Percentiles rank a stretch among this genome's conserved stretches.
Evolutionary conservation across 192 early-diverging fungal genomes (phyloP).

Genomic region (Coemansia sp.): DNA sequence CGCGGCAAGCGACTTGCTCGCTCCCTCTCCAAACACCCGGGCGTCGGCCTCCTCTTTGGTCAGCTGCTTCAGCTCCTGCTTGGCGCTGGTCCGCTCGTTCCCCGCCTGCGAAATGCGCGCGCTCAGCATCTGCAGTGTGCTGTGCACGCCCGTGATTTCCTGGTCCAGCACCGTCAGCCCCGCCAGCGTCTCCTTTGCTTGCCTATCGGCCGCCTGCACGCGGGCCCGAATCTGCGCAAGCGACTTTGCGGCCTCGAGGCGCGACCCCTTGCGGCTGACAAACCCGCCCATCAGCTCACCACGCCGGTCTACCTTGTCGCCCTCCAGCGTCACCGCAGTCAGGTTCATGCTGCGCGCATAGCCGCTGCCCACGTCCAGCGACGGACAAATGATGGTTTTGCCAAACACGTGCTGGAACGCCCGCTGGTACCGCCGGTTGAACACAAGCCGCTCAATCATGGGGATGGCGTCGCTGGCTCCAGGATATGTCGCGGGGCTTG

Average conservation of each 20-base stretch:
- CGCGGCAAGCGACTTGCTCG: conserved; percentile 29
- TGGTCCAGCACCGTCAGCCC: conserved; percentile 53
- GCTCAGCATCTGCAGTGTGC: conserved; percentile 55
- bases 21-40: conserved; percentile 20
- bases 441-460: conserved; percentile 74
- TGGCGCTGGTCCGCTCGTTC: conserved; percentile 57
- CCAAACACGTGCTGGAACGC: conserved; percentile 93
- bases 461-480: conserved; percentile 70
- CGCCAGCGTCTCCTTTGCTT: conserved; percentile 25
- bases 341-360: conserved; percentile 74
- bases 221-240: conserved; percentile 40
- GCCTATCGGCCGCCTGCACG: conserved; percentile 12
- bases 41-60: conserved; percentile 61
- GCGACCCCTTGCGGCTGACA: conserved; percentile 65
- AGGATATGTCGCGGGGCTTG: conserved; percentile 58
- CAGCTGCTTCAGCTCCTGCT: conserved; percentile 56
- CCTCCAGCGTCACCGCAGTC: conserved; percentile 85
- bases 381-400: conserved; percentile 79
- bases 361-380: conserved; percentile 71
- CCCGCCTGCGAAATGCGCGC: conserved; percentile 52
- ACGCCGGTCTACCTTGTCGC: conserved; percentile 87
- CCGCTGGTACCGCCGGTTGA: conserved; percentile 61
- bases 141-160: conserved; percentile 57
- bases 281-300: conserved; percentile 92
- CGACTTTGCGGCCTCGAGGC: conserved; percentile 67